These are phyloP conservation scores for Tricholoma flavovirens DNA, from an alignment of 768 basidiomycete species.

Conservation along the genomic window DNA sequence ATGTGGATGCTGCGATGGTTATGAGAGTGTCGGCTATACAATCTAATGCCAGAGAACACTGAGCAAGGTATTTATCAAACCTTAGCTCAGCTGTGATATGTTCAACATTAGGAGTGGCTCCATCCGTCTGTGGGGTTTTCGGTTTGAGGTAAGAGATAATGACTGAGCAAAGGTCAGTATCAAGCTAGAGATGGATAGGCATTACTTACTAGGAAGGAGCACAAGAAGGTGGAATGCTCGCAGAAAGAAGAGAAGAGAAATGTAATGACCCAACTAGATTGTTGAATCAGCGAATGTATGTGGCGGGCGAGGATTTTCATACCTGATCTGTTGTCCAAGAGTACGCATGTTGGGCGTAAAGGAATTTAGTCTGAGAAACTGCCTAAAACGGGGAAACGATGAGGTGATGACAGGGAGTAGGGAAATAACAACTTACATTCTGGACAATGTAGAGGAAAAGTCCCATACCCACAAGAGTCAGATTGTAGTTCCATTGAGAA, in stretches of 20 bases:
- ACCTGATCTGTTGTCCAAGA: conserved; percentile 59
- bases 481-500: conserved; percentile 60
- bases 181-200: not conserved
- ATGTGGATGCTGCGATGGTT: conserved; percentile 44
- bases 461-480: conserved; percentile 61
- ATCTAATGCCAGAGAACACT: conserved; percentile 61
- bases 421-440: conserved; percentile 39
- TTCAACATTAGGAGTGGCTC: conserved; percentile 25
- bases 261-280: conserved; percentile 62
- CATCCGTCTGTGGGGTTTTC: conserved; percentile 26
- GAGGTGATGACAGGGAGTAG: not conserved
- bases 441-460: conserved; percentile 63
- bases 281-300: conserved; percentile 3
- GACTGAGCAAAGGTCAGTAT: conserved; percentile 31
- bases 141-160: conserved; percentile 59
- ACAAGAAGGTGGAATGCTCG: conserved; percentile 64
- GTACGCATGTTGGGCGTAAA: conserved; percentile 72
- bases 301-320: conserved; percentile 4
- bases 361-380: conserved; percentile 42
- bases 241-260: conserved; percentile 60
- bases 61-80: conserved; percentile 66
- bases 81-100: conserved; percentile 54
- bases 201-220: conserved; percentile 57
- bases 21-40: conserved; percentile 60
- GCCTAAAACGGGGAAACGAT: not conserved